Conservation (phyloP, 768 basidiomycete species). For the Wakefieldia striispora region DNA sequence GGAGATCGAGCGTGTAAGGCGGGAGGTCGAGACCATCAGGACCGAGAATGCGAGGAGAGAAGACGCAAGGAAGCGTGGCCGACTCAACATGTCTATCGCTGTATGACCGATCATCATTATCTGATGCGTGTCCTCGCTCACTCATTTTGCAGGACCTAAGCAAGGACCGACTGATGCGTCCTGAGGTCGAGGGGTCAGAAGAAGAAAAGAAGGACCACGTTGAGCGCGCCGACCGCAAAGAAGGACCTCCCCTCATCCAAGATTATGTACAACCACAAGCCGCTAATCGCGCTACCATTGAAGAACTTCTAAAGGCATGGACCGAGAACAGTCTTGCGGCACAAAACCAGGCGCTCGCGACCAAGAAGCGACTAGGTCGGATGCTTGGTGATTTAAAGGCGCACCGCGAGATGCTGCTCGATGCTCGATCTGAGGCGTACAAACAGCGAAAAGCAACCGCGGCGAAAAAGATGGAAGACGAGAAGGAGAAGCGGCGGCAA, state of each 20-base stretch:
- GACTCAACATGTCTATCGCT: slow-evolving; percentile 67
- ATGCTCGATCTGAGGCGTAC: slow-evolving; percentile 64
- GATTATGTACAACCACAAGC: slow-evolving; percentile 88
- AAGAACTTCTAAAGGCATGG: slow-evolving; percentile 54
- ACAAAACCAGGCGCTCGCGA: slow-evolving; percentile 65
- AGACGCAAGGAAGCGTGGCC: slow-evolving; percentile 79
- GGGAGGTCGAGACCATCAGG: slow-evolving; percentile 59
- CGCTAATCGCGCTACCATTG: slow-evolving; percentile 68
- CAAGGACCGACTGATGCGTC: slow-evolving; percentile 80
- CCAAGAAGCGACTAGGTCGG: slow-evolving; percentile 71
- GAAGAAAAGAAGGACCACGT: slow-evolving; percentile 95
- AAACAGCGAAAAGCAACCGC: slow-evolving; percentile 52
- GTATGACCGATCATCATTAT: slow-evolving; percentile 40
- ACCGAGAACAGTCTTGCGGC: slow-evolving; percentile 51
- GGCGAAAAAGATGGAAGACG: slow-evolving; percentile 70
- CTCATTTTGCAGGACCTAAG: slow-evolving; percentile 58
- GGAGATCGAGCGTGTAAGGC: slow-evolving; percentile 76
- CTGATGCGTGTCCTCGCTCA: not conserved
- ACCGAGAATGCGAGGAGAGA: slow-evolving; percentile 79
- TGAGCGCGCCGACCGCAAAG: slow-evolving; percentile 93
- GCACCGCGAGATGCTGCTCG: slow-evolving; percentile 52
- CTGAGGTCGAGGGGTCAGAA: slow-evolving; percentile 94
- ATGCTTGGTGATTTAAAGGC: slow-evolving; percentile 69
- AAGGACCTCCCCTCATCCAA: slow-evolving; percentile 79
- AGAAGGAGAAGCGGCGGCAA: slow-evolving; percentile 72